These are phyloP conservation scores for Penicilliopsis zonata DNA, from an alignment of 495 filamentous ascomycete genomes.

Conservation along the genomic window DNA sequence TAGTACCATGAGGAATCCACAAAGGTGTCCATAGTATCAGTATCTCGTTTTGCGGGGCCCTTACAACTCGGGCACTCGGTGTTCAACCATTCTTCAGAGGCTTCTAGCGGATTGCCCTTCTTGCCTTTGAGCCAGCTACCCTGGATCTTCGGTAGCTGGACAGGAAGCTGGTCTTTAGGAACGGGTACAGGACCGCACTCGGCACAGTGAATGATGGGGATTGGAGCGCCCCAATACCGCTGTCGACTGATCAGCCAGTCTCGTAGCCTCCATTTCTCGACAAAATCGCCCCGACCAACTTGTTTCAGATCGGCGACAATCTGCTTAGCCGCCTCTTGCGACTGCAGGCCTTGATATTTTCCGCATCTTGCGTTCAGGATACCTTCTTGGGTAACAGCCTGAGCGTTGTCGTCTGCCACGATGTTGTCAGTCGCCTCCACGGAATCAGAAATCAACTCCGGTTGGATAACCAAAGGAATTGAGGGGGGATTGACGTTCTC, in stretches of 20 bases:
- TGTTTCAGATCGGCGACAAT: constrained; percentile 45
- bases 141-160: constrained; percentile 59
- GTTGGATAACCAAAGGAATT: constrained; percentile 35
- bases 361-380: constrained; percentile 30
- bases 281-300: constrained; percentile 39
- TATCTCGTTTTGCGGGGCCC: constrained; percentile 63
- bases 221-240: constrained; percentile 83
- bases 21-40: constrained; percentile 94
- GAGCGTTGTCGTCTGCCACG: constrained; percentile 23
- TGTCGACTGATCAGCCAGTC: constrained; percentile 88
- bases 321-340: constrained; percentile 46
- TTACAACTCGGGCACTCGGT: constrained; percentile 64
- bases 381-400: constrained; percentile 34
- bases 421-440: constrained; percentile 26
- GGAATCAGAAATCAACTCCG: constrained; percentile 8
- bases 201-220: constrained; percentile 76
- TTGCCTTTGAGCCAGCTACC: constrained; percentile 56
- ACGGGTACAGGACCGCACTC: constrained; percentile 72
- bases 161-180: constrained; percentile 61
- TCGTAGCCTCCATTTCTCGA: constrained; percentile 62
- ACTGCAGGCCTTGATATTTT: constrained; percentile 40
- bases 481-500: constrained; percentile 45
- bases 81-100: constrained; percentile 60
- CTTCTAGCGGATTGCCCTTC: constrained; percentile 65
- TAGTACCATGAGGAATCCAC: constrained; percentile 93